A percentile compares a stretch with the other conserved stretches of the same genome.
These are phyloP conservation scores for Prunus yedoensis DNA, from an alignment of 331 rosid genomes.

Conservation along the genomic window DNA sequence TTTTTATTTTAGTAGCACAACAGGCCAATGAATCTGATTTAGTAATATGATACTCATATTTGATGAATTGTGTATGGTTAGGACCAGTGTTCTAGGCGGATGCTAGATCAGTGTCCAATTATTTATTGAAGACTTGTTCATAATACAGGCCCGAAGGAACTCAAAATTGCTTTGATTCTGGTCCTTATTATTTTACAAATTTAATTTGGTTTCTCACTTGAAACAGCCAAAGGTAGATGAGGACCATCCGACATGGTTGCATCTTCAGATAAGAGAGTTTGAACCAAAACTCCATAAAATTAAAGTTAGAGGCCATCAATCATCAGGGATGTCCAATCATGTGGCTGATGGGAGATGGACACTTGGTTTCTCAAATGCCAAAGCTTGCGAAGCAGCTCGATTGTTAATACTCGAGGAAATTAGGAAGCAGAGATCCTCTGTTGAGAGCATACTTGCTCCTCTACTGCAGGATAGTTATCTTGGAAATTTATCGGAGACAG, in stretches of 20 bases:
- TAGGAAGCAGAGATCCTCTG: slow-evolving; percentile 63
- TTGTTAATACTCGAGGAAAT: slow-evolving; percentile 52
- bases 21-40: neutral
- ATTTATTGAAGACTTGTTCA: neutral
- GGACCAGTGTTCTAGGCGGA: neutral
- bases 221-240: slow-evolving; percentile 68
- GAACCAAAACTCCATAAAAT: slow-evolving; percentile 44
- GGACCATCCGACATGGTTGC: slow-evolving; percentile 76
- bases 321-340: slow-evolving; percentile 28
- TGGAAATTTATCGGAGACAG: slow-evolving; percentile 36
- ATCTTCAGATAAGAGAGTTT: slow-evolving; percentile 64
- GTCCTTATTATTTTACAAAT: neutral
- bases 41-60: neutral
- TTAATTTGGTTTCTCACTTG: slow-evolving; percentile 16
- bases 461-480: slow-evolving; percentile 43
- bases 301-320: slow-evolving; percentile 37
- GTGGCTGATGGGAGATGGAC: slow-evolving; percentile 77
- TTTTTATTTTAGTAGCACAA: neutral
- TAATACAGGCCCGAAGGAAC: slow-evolving; percentile 1
- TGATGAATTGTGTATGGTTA: neutral
- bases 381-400: slow-evolving; percentile 65
- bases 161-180: neutral
- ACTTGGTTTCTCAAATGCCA: slow-evolving; percentile 59
- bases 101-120: neutral
- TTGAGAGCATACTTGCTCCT: slow-evolving; percentile 56